These are phyloP conservation scores for Calonectria multiphialidica DNA, from an alignment of 2,329 filamentous ascomycete species.

Conservation along the genomic window DNA sequence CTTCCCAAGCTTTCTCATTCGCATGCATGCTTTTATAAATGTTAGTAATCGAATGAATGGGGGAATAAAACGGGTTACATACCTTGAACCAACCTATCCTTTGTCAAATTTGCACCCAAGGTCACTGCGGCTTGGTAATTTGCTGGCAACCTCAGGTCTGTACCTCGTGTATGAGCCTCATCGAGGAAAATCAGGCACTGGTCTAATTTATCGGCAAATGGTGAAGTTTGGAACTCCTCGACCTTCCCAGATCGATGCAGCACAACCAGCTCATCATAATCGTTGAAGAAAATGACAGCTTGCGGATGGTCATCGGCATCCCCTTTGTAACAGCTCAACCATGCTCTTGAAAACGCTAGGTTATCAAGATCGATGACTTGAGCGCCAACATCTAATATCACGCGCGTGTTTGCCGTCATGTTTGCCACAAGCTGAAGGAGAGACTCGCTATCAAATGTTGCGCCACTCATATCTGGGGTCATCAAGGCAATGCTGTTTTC, in stretches of 20 bases:
- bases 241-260: constrained; percentile 60
- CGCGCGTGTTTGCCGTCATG: constrained; percentile 57
- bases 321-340: constrained; percentile 55
- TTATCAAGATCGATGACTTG: constrained; percentile 76
- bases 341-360: constrained; percentile 61
- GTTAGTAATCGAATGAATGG: neutral
- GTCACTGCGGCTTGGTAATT: constrained; percentile 75
- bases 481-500: constrained; percentile 58
- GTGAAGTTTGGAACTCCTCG: constrained; percentile 67
- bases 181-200: constrained; percentile 77
- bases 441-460: constrained; percentile 44
- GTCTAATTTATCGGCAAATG: constrained; percentile 67
- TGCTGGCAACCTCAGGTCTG: constrained; percentile 71
- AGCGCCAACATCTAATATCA: constrained; percentile 79
- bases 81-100: constrained; percentile 79
- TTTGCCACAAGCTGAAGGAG: constrained; percentile 58
- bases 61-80: constrained; percentile 31
- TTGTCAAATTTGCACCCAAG: constrained; percentile 72
- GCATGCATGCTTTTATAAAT: constrained; percentile 69
- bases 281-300: constrained; percentile 68
- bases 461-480: neutral
- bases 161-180: constrained; percentile 78
- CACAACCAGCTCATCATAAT: constrained; percentile 66
- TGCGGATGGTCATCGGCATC: constrained; percentile 13
- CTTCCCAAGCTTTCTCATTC: constrained; percentile 76